Evolutionary conservation across 345 rosid species (phyloP).

Genomic region (Populus alba): DNA sequence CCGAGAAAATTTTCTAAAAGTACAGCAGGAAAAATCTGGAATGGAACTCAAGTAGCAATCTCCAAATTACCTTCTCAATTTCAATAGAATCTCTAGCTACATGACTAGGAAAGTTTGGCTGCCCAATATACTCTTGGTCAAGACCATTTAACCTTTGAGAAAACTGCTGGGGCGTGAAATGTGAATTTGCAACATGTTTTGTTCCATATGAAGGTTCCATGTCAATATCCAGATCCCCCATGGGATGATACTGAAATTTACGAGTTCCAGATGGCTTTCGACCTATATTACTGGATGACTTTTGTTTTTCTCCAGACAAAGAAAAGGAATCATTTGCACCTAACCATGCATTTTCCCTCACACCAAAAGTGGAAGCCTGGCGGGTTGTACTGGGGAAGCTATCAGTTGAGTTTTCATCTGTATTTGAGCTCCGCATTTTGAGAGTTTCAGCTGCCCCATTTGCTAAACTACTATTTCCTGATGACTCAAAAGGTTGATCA

Average conservation of each 20-base stretch:
- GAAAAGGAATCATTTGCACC: conserved; percentile 44
- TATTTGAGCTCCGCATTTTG: conserved; percentile 28
- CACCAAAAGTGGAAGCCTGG: conserved; percentile 30
- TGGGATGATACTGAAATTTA: conserved; percentile 92
- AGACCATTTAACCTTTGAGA: conserved; percentile 33
- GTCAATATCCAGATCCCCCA: conserved; percentile 70
- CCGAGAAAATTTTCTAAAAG: too few species aligned
- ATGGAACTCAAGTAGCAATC: neutral
- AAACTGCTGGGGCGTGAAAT: conserved; percentile 30
- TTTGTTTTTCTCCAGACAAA: conserved; percentile 46
- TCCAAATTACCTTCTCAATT: conserved; percentile 49
- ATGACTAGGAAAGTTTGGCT: conserved; percentile 41
- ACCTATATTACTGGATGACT: conserved; percentile 39
- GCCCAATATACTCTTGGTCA: conserved; percentile 33
- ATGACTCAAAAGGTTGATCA: conserved; percentile 46
- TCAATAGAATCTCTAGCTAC: conserved; percentile 35
- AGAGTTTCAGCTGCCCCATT: conserved; percentile 27
- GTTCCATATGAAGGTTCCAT: conserved; percentile 42
- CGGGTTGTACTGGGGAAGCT: conserved; percentile 34
- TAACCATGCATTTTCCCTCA: conserved; percentile 41
- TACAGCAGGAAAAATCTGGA: neutral
- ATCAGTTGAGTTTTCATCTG: conserved; percentile 37
- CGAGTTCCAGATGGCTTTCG: conserved; percentile 47
- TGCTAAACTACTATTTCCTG: conserved; percentile 41
- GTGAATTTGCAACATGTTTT: conserved; percentile 34